phyloP scores from a whole-genome alignment of 73 alveolate genomes.

The Paramecium pentaurelia region DNA sequence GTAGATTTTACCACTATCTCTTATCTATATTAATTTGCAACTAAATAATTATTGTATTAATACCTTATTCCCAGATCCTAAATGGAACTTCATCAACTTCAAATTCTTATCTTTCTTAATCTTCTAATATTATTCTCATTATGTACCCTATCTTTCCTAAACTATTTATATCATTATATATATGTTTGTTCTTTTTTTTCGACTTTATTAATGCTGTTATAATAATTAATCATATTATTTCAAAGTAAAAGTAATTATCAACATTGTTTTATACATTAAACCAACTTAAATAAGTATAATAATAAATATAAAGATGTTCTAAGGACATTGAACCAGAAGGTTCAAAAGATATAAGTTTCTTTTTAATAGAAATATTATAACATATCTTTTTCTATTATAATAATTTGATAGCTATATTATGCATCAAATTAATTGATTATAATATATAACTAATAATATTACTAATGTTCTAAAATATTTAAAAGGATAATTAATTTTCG shows the following conservation, averaged over 20 bases:
- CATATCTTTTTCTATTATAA: neutral
- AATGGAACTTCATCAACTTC: neutral
- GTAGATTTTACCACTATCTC: neutral
- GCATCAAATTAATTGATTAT: neutral
- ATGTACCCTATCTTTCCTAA: neutral
- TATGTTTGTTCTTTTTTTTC: neutral
- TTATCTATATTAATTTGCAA: neutral
- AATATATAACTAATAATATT: too few species aligned
- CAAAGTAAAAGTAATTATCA: neutral
- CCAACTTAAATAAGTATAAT: too few species aligned
- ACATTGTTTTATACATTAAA: neutral
- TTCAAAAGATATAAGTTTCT: neutral
- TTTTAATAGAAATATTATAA: neutral
- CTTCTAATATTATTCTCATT: neutral
- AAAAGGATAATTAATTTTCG: too few species aligned
- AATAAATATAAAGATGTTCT: neutral
- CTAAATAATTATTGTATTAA: neutral
- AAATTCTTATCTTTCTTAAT: neutral
- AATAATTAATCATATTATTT: neutral
- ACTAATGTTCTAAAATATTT: too few species aligned
- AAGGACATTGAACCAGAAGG: too few species aligned
- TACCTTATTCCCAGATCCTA: slow-evolving; percentile 1
- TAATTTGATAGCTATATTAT: too few species aligned
- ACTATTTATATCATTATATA: neutral
- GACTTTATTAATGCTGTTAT: neutral